Conservation (phyloP, 2,329 filamentous ascomycete species). For the Alternaria metachromatica region DNA sequence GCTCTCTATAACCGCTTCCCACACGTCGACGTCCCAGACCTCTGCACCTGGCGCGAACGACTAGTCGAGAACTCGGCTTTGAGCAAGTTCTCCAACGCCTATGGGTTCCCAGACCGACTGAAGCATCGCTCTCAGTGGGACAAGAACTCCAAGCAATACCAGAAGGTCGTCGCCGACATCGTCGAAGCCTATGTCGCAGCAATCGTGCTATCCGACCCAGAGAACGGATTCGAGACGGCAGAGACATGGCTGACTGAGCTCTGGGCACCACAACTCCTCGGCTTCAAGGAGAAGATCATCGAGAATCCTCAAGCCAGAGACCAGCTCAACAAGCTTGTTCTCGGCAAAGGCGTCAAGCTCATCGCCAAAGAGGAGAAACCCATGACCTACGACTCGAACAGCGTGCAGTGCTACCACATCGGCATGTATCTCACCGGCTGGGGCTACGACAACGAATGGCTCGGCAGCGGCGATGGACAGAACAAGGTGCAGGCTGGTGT, state of each 20-base stretch:
- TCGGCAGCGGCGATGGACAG: constrained; percentile 69
- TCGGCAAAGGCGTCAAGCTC: constrained; percentile 45
- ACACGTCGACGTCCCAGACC: constrained; percentile 69
- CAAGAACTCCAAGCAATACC: constrained; percentile 44
- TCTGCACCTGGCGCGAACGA: constrained; percentile 77
- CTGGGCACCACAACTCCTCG: constrained; percentile 62
- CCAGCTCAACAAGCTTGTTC: constrained; percentile 46
- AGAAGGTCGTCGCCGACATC: constrained; percentile 82
- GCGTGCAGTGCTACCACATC: constrained; percentile 65
- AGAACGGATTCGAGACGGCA: constrained; percentile 66
- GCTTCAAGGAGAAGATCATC: constrained; percentile 37
- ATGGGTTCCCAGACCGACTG: constrained; percentile 72
- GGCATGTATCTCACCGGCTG: constrained; percentile 72
- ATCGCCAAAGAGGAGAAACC: constrained; percentile 59
- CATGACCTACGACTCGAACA: constrained; percentile 59
- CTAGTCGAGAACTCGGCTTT: constrained; percentile 84
- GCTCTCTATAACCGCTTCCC: constrained; percentile 78
- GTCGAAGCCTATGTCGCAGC: constrained; percentile 92
- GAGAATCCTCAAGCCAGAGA: constrained; percentile 51
- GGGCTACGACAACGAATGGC: constrained; percentile 67
- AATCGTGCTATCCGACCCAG: constrained; percentile 71
- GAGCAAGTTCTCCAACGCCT: constrained; percentile 70
- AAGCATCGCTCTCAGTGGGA: constrained; percentile 54
- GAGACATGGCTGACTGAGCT: constrained; percentile 76
- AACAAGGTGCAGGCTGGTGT: constrained; percentile 74